Base-by-base conservation (phyloP, 2,329 filamentous ascomycete genomes). In the Byssochlamys sp. region DNA sequence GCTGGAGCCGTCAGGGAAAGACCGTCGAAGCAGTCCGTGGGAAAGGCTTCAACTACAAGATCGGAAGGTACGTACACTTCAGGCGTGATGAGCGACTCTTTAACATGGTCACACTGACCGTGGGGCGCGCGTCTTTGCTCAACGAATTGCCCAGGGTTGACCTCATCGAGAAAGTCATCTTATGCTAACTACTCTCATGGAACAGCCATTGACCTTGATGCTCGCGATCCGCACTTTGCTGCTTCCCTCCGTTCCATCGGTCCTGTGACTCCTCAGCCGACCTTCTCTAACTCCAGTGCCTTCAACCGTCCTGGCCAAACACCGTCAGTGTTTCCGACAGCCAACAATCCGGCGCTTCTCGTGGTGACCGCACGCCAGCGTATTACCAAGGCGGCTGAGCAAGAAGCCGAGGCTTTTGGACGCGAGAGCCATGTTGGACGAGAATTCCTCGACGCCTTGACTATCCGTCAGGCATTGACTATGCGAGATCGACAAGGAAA, bases 221-320 rank as follows among this genome's bases (percentile, higher is more conserved):
- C 77, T 57, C 79, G 78, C 58, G 83, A 86, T 66, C 82, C 83
- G 1, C 76, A 81, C 66, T 92, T 80, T 83, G 88, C 91, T 79
- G 86, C 84, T 69, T 95, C 91, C 62, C 89, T 97, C 61, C 88
- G 85, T 65, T 75, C 73, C 52, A 75, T 86, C 58, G 84, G 83
- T 57, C 78, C 81, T 56, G 83, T 85, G 6, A 79, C 78, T 56
- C 81, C 81, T 29, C 80, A 79, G 59, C 81, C 81, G 2, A 82
- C 81, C 27, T 75, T 79, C 60, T 84, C 81, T 10, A 73, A 77
- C 33, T 78, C 79, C 48, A 84, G 82, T 51, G 77, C 77, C 26
- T 82, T 81, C 63, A 64, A 66, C 28, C 65, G 60, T 61, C 67
- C 60, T 65, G 65, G 58, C 65, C 63, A 50, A 53, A 64, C 61